Conservation (phyloP, 2,329 filamentous ascomycete genomes). For the Diaporthe capsici region DNA sequence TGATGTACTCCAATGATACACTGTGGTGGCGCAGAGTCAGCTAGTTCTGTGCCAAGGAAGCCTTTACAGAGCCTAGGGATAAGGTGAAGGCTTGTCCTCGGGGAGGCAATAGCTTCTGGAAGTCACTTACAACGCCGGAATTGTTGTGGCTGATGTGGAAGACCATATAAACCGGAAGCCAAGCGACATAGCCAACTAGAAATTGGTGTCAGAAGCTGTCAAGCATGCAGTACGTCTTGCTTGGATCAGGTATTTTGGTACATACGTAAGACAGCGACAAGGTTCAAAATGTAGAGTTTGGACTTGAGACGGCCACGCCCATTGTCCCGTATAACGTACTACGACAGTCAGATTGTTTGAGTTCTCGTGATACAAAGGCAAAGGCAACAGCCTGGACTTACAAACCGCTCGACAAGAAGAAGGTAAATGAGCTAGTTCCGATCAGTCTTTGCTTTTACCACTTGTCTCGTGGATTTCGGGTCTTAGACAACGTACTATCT, state of each 20-base stretch:
- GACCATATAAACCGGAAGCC: background rate
- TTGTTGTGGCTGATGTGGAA: slow-evolving; percentile 7
- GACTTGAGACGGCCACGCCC: background rate
- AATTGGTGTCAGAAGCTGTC: background rate
- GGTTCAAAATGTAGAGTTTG: slow-evolving; percentile 11
- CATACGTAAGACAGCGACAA: slow-evolving; percentile 4
- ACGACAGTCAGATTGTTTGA: background rate
- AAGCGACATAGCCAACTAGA: background rate
- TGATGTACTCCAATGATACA: slow-evolving; percentile 16
- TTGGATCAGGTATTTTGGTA: background rate
- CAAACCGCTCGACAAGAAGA: slow-evolving; percentile 18
- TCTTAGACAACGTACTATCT: background rate
- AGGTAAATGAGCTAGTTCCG: background rate
- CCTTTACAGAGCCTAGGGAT: background rate
- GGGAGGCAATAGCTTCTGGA: background rate
- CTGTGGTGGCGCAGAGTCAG: background rate
- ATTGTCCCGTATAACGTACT: background rate
- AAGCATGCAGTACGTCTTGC: background rate
- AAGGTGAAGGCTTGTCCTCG: background rate
- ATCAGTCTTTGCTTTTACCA: background rate
- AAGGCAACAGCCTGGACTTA: background rate
- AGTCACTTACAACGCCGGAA: slow-evolving; percentile 4
- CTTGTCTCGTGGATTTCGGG: background rate
- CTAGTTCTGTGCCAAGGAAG: background rate
- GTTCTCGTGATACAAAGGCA: background rate